A percentile compares a stretch with the other conserved stretches of the same genome.
Evolutionary conservation across 169 alveolate species (phyloP).

Genomic region (Perkinsus marinus): DNA sequence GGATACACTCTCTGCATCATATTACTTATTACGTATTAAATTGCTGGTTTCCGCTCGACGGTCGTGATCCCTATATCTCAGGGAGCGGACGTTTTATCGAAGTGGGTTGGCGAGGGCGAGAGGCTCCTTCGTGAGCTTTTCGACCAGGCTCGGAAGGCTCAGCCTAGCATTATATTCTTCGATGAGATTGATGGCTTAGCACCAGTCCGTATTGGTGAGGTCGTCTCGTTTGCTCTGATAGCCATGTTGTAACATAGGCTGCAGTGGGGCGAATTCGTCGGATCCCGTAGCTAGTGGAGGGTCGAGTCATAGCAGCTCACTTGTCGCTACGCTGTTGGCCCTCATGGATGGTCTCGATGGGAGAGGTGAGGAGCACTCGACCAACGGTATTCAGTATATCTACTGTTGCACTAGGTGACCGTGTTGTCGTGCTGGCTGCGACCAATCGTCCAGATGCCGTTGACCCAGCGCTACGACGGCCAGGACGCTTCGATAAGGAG

Average conservation of each 20-base stretch:
- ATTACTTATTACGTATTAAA: not conserved
- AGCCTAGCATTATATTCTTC: constrained; percentile 92
- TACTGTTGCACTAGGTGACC: constrained; percentile 35
- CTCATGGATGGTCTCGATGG: constrained; percentile 94
- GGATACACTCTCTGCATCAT: not conserved
- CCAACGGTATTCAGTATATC: constrained; percentile 6
- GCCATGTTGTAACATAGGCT: not conserved
- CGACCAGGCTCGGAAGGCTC: constrained; percentile 84
- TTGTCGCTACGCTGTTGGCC: constrained; percentile 88
- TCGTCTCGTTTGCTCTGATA: no score
- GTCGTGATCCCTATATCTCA: no score
- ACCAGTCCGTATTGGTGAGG: constrained; percentile 66
- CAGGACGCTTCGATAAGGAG: constrained; percentile 90
- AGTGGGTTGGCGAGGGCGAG: constrained; percentile 98
- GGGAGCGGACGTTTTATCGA: constrained; percentile 95
- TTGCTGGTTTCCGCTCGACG: no score
- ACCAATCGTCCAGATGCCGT: constrained; percentile 90
- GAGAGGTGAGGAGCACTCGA: constrained; percentile 67
- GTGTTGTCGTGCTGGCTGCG: constrained; percentile 84
- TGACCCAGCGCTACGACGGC: constrained; percentile 93
- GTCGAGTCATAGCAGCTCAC: constrained; percentile 20
- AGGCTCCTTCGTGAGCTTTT: constrained; percentile 87
- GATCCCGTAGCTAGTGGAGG: not conserved
- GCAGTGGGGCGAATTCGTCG: not conserved
- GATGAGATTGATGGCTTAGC: constrained; percentile 96